These are phyloP conservation scores for Danielia oregonensis DNA, from an alignment of 805 yeast genomes.

Conservation along the genomic window DNA sequence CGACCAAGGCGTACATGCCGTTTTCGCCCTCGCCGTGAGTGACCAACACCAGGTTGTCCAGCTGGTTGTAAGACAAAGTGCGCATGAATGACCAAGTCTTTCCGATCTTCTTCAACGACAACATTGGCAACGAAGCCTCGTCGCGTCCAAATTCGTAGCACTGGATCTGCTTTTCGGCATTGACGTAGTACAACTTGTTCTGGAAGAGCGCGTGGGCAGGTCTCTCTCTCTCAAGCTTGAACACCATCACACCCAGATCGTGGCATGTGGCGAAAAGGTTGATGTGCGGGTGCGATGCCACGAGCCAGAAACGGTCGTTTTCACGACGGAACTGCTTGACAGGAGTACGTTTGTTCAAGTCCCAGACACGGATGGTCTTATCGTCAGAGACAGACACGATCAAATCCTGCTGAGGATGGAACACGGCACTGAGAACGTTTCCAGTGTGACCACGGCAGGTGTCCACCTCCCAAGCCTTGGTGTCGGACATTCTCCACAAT, in stretches of 20 bases:
- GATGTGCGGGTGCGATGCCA: constrained; percentile 83
- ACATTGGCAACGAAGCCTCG: constrained; percentile 69
- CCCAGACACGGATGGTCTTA: constrained; percentile 96
- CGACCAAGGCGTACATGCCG: constrained; percentile 67
- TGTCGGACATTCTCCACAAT: constrained; percentile 96
- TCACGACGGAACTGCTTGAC: constrained; percentile 94
- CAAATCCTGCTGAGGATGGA: constrained; percentile 91
- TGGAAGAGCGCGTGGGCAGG: constrained; percentile 80
- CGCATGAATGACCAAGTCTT: constrained; percentile 83
- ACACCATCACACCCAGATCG: constrained; percentile 96
- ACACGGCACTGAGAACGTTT: constrained; percentile 81
- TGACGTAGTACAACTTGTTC: constrained; percentile 71
- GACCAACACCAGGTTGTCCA: constrained; percentile 81
- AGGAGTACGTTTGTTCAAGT: constrained; percentile 86
- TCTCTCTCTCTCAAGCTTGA: constrained; percentile 95
- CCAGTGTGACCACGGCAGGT: constrained; percentile 97
- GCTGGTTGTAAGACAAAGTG: constrained; percentile 84
- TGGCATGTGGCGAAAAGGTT: constrained; percentile 95
- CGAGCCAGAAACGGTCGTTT: constrained; percentile 90
- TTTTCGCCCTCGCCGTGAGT: constrained; percentile 71
- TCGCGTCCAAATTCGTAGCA: constrained; percentile 64
- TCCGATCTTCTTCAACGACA: constrained; percentile 81
- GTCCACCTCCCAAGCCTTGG: constrained; percentile 99
- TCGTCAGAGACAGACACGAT: constrained; percentile 94
- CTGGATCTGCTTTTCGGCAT: constrained; percentile 83